Evolutionary conservation across 306 rosid genomes (phyloP).

Genomic region (Quercus engelmannii): DNA sequence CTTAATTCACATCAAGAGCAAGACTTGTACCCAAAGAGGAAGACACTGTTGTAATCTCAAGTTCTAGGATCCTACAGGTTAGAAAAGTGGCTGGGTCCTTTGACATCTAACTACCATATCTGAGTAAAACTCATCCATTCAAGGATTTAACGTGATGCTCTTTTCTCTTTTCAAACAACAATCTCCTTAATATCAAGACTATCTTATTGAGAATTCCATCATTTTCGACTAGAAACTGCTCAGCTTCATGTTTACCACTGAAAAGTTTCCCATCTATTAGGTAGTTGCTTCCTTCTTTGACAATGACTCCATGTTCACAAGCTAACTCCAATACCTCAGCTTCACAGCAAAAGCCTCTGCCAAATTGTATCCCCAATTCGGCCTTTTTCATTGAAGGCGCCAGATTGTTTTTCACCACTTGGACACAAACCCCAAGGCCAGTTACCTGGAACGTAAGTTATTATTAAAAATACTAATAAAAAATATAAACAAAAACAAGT

Average conservation of each 20-base stretch:
- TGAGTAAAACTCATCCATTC: conserved; percentile 4
- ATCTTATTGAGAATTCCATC: no score
- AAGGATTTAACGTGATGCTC: neutral
- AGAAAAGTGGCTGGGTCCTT: conserved; percentile 10
- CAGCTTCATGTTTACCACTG: no score
- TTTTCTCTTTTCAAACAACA: neutral
- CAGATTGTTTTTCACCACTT: conserved; percentile 77
- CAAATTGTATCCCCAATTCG: conserved; percentile 62
- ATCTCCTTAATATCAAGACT: no score
- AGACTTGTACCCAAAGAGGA: neutral
- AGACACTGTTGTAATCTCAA: neutral
- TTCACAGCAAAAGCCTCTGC: conserved; percentile 60
- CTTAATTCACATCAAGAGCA: neutral
- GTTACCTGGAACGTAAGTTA: conserved; percentile 44
- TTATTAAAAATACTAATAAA: neutral
- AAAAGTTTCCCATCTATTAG: neutral
- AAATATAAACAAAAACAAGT: neutral
- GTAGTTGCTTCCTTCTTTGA: conserved; percentile 50
- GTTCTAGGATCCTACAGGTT: neutral
- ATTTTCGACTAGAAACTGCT: no score
- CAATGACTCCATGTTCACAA: conserved; percentile 60
- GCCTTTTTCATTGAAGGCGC: conserved; percentile 61
- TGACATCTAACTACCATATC: neutral
- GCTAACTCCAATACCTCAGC: conserved; percentile 74
- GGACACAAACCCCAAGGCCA: conserved; percentile 53